These are phyloP conservation scores for Coemansia javaensis DNA, from an alignment of 192 early-diverging fungal genomes.

Conservation along the genomic window DNA sequence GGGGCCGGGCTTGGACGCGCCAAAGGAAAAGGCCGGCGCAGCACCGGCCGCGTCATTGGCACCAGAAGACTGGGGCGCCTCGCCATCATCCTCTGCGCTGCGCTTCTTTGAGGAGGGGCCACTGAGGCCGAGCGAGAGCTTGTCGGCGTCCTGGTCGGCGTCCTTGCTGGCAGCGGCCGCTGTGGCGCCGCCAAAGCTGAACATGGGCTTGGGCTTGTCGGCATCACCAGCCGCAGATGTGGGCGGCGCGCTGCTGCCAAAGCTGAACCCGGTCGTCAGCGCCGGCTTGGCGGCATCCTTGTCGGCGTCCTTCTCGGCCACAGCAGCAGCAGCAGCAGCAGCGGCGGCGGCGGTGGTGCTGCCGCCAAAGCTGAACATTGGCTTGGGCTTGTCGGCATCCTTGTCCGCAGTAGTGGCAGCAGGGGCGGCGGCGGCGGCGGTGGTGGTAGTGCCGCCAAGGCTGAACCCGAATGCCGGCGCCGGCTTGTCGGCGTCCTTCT, in stretches of 20 bases:
- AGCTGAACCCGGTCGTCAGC: conserved; percentile 2
- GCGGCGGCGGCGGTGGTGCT: conserved; percentile 4
- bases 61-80: no score
- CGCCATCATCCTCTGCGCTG: no score
- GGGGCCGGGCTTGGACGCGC: not conserved
- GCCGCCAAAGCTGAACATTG: conserved; percentile 15
- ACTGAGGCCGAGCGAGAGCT: no score
- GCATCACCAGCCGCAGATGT: no score
- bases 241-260: no score
- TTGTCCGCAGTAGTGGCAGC: no score
- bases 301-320: not conserved
- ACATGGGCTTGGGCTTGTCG: conserved; percentile 3
- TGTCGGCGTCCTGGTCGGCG: not conserved
- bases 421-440: no score
- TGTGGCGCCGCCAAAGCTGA: conserved; percentile 16
- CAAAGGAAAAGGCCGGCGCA: conserved; percentile 10
- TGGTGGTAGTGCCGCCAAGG: not conserved
- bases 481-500: conserved; percentile 3
- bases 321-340: conserved; percentile 5
- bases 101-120: no score
- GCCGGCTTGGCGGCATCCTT: not conserved
- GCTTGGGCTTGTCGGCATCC: conserved; percentile 2
- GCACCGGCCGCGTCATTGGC: no score
- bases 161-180: not conserved
- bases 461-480: conserved; percentile 2